Conservation (phyloP, 2,329 filamentous ascomycete species). For the Fonsecaea pugnacius region DNA sequence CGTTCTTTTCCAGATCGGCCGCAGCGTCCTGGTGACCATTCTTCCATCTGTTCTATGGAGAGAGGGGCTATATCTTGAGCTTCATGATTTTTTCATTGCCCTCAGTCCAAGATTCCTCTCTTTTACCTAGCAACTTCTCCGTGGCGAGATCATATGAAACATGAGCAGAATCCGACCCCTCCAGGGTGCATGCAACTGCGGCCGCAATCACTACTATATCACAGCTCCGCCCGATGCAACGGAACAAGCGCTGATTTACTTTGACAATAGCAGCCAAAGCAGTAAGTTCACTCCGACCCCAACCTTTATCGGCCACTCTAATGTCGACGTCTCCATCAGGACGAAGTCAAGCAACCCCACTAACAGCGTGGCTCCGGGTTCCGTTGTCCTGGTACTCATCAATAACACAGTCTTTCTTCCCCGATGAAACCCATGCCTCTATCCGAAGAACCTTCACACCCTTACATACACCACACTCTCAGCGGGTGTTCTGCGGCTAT, state of each 20-base stretch:
- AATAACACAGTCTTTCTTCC: conserved; percentile 73
- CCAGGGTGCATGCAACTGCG: conserved; percentile 80
- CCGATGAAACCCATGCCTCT: conserved; percentile 71
- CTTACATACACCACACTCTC: conserved; percentile 60
- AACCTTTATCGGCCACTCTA: not conserved
- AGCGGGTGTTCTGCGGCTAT: conserved; percentile 86
- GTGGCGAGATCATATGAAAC: not conserved
- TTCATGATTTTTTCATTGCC: not conserved
- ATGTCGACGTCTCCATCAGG: conserved; percentile 47
- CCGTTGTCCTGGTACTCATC: conserved; percentile 81
- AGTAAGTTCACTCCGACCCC: conserved; percentile 61
- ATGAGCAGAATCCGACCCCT: conserved; percentile 48
- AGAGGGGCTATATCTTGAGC: not conserved
- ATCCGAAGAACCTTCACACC: conserved; percentile 72
- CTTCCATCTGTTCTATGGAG: not conserved
- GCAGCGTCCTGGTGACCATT: not conserved
- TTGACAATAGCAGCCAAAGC: conserved; percentile 71
- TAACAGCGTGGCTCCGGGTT: conserved; percentile 81
- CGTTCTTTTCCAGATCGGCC: not conserved
- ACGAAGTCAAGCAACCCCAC: conserved; percentile 69
- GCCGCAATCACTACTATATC: conserved; percentile 80
- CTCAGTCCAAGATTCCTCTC: not conserved
- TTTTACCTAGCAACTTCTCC: not conserved
- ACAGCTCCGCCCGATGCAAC: conserved; percentile 64
- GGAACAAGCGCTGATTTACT: conserved; percentile 70